Percentiles rank a stretch among this genome's conserved stretches.
These are phyloP conservation scores for Plasmodium vinckei DNA, from an alignment of 169 alveolate species.

Conservation along the genomic window DNA sequence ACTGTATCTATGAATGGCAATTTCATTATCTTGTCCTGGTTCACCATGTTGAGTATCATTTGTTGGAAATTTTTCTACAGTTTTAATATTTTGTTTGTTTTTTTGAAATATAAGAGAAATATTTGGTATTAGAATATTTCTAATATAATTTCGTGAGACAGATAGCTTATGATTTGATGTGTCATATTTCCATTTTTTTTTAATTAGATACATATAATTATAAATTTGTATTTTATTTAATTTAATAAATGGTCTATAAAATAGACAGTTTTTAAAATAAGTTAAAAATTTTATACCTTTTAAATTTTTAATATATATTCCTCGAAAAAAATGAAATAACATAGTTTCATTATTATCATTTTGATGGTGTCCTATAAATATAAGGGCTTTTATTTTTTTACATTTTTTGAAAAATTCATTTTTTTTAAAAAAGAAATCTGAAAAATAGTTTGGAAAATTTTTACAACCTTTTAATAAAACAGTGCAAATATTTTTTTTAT, in stretches of 20 bases:
- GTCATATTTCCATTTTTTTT: slow-evolving; percentile 55
- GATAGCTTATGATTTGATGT: slow-evolving; percentile 22
- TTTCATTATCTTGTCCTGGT: not conserved
- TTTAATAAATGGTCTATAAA: slow-evolving; percentile 63
- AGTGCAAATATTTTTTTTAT: slow-evolving; percentile 15
- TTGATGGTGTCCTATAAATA: slow-evolving; percentile 49
- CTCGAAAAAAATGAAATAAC: slow-evolving; percentile 50
- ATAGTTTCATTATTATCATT: slow-evolving; percentile 68
- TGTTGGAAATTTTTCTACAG: too few relatives aligned
- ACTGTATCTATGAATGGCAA: not conserved
- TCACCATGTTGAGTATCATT: too few relatives aligned
- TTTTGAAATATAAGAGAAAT: slow-evolving; percentile 20
- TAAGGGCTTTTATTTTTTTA: slow-evolving; percentile 10
- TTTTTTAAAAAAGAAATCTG: not conserved
- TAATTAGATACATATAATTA: slow-evolving; percentile 21
- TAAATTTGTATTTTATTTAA: slow-evolving; percentile 27
- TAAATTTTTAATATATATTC: slow-evolving; percentile 59
- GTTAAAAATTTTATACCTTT: slow-evolving; percentile 39
- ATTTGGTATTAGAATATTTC: slow-evolving; percentile 45
- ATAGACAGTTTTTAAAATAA: slow-evolving; percentile 38
- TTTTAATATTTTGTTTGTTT: not conserved
- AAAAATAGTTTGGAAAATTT: too few relatives aligned
- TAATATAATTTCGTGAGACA: slow-evolving; percentile 32
- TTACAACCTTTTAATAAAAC: not conserved
- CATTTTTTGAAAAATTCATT: not conserved